Evolutionary conservation across 2,329 filamentous ascomycete species (phyloP).

Genomic region (Hymenotorrendiella dingleyae): DNA sequence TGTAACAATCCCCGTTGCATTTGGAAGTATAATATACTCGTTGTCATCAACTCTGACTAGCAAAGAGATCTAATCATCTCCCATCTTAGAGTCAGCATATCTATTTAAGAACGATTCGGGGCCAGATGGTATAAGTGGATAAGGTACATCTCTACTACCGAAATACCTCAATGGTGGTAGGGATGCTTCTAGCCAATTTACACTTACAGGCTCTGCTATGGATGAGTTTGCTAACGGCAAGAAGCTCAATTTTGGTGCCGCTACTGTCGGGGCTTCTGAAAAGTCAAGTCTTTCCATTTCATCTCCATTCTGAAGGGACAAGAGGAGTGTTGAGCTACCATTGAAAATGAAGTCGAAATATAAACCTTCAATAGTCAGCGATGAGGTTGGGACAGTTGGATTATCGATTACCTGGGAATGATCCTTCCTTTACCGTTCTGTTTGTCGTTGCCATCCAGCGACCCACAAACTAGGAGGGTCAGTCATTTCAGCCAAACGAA

Average conservation of each 20-base stretch:
- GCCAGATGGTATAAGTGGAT: no score
- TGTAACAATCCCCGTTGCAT: slow-evolving; percentile 18
- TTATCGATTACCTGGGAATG: slow-evolving; percentile 19
- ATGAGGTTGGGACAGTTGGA: neutral
- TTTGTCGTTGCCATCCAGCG: slow-evolving; percentile 20
- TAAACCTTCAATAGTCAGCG: slow-evolving; percentile 13
- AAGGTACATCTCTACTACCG: no score
- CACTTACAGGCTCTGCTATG: slow-evolving; percentile 17
- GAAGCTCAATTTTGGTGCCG: slow-evolving; percentile 4
- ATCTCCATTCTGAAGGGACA: slow-evolving; percentile 18
- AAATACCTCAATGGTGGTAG: no score
- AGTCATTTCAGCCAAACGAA: neutral
- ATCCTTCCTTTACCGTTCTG: slow-evolving; percentile 19
- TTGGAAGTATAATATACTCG: slow-evolving; percentile 23
- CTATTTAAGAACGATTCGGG: no score
- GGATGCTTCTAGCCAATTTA: no score
- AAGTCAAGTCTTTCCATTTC: neutral
- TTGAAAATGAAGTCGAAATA: slow-evolving; percentile 24
- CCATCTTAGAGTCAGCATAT: no score
- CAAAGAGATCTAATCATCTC: slow-evolving; percentile 23
- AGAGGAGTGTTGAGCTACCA: slow-evolving; percentile 15
- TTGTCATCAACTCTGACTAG: slow-evolving; percentile 23
- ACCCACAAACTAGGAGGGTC: slow-evolving; percentile 21
- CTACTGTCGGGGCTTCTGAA: neutral
- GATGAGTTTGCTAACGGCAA: slow-evolving; percentile 12